Evolutionary conservation across 306 rosid species (phyloP).

Genomic region (Quillaja saponaria): DNA sequence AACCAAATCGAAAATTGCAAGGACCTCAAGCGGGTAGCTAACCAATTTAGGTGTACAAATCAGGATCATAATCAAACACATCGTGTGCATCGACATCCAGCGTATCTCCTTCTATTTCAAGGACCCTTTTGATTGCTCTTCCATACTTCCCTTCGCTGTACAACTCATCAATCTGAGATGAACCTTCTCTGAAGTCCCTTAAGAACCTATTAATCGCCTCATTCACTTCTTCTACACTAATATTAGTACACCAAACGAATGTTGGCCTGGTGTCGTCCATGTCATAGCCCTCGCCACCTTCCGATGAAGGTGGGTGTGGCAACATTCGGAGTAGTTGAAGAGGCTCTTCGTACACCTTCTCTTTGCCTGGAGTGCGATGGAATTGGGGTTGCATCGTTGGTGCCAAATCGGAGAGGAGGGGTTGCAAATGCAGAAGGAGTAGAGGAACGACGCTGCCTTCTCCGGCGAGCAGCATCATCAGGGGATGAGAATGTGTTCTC

Average conservation of each 20-base stretch:
- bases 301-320: slow-evolving; percentile 76
- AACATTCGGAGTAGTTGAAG: slow-evolving; percentile 36
- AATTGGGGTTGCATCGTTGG: slow-evolving; percentile 65
- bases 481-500: slow-evolving; percentile 79
- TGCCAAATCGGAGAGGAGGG: slow-evolving; percentile 70
- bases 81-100: slow-evolving; percentile 78
- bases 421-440: slow-evolving; percentile 61
- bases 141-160: slow-evolving; percentile 76
- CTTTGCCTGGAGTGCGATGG: slow-evolving; percentile 50
- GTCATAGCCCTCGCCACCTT: slow-evolving; percentile 77
- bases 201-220: slow-evolving; percentile 75
- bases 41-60: slow-evolving; percentile 91
- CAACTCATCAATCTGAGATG: slow-evolving; percentile 56
- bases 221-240: slow-evolving; percentile 92
- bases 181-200: slow-evolving; percentile 62
- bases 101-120: slow-evolving; percentile 79
- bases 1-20: slow-evolving; percentile 90
- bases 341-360: slow-evolving; percentile 37
- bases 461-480: slow-evolving; percentile 38
- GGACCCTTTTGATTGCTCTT: slow-evolving; percentile 58
- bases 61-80: slow-evolving; percentile 83
- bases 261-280: slow-evolving; percentile 82
- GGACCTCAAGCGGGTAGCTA: slow-evolving; percentile 92
- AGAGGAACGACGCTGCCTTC: slow-evolving; percentile 54
- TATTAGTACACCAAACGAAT: slow-evolving; percentile 89